Evolutionary conservation across 768 basidiomycete species (phyloP).

Genomic region (Leccinum uliginosum): DNA sequence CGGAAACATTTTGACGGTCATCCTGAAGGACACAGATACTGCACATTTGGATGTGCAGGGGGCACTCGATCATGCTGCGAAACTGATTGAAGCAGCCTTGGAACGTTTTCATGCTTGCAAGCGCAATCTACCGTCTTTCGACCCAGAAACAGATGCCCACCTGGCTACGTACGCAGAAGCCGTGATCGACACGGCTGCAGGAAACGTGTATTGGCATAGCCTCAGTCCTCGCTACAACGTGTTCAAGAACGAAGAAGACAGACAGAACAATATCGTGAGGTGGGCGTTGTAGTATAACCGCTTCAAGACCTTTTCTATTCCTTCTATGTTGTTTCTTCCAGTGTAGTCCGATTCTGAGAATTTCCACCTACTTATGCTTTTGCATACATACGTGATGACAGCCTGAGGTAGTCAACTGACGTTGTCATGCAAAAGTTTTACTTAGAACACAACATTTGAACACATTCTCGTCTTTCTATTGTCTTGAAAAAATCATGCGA

Average conservation of each 20-base stretch:
- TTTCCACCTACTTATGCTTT: too few species aligned
- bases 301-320: too few species aligned
- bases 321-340: too few species aligned
- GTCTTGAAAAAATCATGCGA: too few species aligned
- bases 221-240: not conserved
- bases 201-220: not conserved
- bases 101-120: not conserved
- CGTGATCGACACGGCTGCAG: not conserved
- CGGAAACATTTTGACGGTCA: not conserved
- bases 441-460: too few species aligned
- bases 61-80: not conserved
- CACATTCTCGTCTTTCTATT: too few species aligned
- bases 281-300: too few species aligned
- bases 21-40: not conserved
- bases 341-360: too few species aligned
- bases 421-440: too few species aligned
- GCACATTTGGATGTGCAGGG: not conserved
- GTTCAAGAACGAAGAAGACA: not conserved
- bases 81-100: not conserved
- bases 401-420: too few species aligned
- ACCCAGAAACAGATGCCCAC: not conserved
- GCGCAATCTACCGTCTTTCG: not conserved
- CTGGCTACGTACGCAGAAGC: not conserved
- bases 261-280: not conserved
- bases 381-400: too few species aligned